These are phyloP conservation scores for Annulohypoxylon moriforme DNA, from an alignment of 495 filamentous ascomycete genomes.

Conservation along the genomic window DNA sequence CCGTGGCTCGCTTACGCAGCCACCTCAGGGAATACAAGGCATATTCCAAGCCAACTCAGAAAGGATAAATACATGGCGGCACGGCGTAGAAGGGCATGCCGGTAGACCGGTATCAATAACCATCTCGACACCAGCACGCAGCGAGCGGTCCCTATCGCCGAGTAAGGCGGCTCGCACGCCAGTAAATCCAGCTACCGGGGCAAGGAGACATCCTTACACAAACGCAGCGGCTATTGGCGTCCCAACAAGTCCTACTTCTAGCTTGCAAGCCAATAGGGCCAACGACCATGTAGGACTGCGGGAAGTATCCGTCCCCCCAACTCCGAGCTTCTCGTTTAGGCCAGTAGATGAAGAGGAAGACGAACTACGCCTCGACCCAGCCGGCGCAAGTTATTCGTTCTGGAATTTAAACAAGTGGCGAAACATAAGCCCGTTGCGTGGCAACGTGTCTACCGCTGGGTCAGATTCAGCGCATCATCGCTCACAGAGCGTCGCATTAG, in stretches of 20 bases:
- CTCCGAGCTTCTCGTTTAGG: slow-evolving; percentile 56
- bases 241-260: slow-evolving; percentile 34
- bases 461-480: slow-evolving; percentile 28
- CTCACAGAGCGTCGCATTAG: slow-evolving; percentile 18
- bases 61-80: slow-evolving; percentile 91
- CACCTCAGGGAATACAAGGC: slow-evolving; percentile 47
- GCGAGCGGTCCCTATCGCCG: slow-evolving; percentile 63
- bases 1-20: slow-evolving; percentile 61
- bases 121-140: slow-evolving; percentile 52
- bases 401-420: slow-evolving; percentile 61
- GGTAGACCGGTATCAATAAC: slow-evolving; percentile 49
- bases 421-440: slow-evolving; percentile 49
- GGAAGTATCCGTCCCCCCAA: slow-evolving; percentile 45
- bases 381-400: slow-evolving; percentile 51
- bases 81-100: slow-evolving; percentile 68
- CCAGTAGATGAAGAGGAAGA: slow-evolving; percentile 46
- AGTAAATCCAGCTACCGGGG: slow-evolving; percentile 55
- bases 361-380: slow-evolving; percentile 43
- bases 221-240: slow-evolving; percentile 36
- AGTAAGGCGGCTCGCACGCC: slow-evolving; percentile 55
- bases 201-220: slow-evolving; percentile 55
- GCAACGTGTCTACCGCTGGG: slow-evolving; percentile 1
- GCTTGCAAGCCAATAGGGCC: slow-evolving; percentile 27
- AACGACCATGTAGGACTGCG: slow-evolving; percentile 26
- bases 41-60: slow-evolving; percentile 73